These are phyloP conservation scores for Trametes sanguinea DNA, from an alignment of 768 basidiomycete genomes.

Conservation along the genomic window DNA sequence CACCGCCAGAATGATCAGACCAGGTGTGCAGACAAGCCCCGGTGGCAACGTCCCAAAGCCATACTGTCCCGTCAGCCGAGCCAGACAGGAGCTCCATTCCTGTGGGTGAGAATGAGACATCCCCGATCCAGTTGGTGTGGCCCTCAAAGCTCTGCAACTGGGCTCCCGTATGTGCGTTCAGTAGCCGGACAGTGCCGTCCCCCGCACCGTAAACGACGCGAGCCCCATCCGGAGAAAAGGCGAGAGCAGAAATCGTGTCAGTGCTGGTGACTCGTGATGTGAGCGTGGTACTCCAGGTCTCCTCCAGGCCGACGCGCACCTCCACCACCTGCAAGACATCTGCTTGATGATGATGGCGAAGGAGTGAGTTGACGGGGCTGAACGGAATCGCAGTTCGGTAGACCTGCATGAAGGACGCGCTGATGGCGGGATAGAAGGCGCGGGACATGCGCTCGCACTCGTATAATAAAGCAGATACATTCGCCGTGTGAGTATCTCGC, in stretches of 20 bases:
- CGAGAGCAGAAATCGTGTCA: constrained; percentile 4
- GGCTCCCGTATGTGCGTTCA: constrained; percentile 5
- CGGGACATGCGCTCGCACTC: constrained; percentile 17
- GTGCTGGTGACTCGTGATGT: no score
- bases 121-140: neutral
- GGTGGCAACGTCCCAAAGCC: neutral
- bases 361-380: neutral
- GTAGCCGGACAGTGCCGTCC: constrained; percentile 3
- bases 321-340: neutral
- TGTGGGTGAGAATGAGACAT: neutral
- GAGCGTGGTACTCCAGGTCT: neutral
- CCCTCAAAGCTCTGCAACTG: neutral
- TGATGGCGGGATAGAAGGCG: constrained; percentile 19
- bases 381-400: constrained; percentile 15
- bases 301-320: neutral
- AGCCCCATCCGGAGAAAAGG: constrained; percentile 8
- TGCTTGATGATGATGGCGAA: neutral
- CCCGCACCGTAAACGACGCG: constrained; percentile 2
- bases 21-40: neutral
- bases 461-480: neutral
- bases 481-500: neutral
- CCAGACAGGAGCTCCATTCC: neutral
- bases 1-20: constrained; percentile 9
- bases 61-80: neutral
- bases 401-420: constrained; percentile 16